These are phyloP conservation scores for Vaccinium darrowii DNA, from an alignment of 148 eudicot species.

Conservation along the genomic window DNA sequence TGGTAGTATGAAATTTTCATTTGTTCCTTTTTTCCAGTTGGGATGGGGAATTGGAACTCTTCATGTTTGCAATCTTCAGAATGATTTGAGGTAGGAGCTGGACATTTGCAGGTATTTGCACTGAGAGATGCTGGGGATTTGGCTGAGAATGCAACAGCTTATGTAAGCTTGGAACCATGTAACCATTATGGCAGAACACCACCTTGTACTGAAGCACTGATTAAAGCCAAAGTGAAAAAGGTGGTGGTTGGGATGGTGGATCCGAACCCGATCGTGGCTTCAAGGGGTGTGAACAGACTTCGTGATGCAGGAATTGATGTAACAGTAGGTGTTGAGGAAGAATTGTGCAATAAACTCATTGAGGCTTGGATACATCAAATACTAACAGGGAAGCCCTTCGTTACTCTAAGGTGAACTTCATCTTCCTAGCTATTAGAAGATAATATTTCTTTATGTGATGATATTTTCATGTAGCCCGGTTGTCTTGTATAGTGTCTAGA, in stretches of 20 bases:
- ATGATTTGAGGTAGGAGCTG: constrained; percentile 11
- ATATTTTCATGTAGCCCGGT: neutral
- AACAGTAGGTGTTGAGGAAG: constrained; percentile 82
- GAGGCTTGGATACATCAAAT: constrained; percentile 81
- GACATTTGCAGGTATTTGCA: constrained; percentile 78
- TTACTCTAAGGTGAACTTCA: constrained; percentile 63
- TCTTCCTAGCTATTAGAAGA: neutral
- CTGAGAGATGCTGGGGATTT: constrained; percentile 83
- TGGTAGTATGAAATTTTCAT: neutral
- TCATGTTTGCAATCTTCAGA: constrained; percentile 19
- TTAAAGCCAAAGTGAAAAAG: constrained; percentile 82
- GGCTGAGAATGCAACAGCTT: constrained; percentile 91
- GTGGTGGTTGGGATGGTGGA: constrained; percentile 98
- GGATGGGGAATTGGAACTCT: neutral
- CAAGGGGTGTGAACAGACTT: constrained; percentile 67
- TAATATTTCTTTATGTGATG: neutral
- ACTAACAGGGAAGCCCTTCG: constrained; percentile 72
- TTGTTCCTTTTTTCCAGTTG: neutral
- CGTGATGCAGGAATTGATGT: constrained; percentile 82
- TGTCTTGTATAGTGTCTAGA: neutral
- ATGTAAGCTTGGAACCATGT: constrained; percentile 96
- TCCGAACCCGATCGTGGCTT: constrained; percentile 88
- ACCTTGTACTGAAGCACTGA: constrained; percentile 85
- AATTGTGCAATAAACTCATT: constrained; percentile 70
- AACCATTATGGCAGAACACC: constrained; percentile 96